Conservation (phyloP, 306 rosid genomes). For the Dalbergia cultrata region DNA sequence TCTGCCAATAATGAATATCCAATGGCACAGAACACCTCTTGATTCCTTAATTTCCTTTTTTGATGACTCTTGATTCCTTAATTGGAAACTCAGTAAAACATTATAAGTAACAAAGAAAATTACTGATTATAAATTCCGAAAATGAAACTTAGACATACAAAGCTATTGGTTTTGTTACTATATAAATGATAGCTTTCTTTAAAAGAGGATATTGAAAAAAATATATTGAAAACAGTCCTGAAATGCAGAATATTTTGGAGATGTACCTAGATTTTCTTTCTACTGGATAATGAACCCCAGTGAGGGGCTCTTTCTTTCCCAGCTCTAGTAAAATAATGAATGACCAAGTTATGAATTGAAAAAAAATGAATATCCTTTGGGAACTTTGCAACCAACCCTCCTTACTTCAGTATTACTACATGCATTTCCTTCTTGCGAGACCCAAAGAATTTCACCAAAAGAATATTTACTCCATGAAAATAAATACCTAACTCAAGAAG, state of each 20-base stretch:
- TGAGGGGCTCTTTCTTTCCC: conserved; percentile 46
- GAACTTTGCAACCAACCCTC: conserved; percentile 45
- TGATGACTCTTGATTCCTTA: conserved; percentile 29
- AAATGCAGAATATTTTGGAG: conserved; percentile 33
- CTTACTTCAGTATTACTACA: conserved; percentile 35
- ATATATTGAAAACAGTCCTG: conserved; percentile 13
- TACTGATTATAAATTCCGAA: conserved; percentile 37
- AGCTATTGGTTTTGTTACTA: conserved; percentile 48
- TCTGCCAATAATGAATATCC: conserved; percentile 43
- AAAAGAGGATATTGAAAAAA: too few relatives aligned
- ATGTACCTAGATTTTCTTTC: conserved; percentile 48
- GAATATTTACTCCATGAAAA: conserved; percentile 55
- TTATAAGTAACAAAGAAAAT: conserved; percentile 35
- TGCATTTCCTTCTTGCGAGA: conserved; percentile 41
- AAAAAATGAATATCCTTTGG: conserved; percentile 42
- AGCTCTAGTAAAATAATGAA: conserved; percentile 56
- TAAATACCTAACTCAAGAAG: conserved; percentile 57
- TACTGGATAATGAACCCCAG: conserved; percentile 45
- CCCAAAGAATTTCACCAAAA: conserved; percentile 49
- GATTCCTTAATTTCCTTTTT: too few relatives aligned
- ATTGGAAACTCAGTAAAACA: conserved; percentile 21
- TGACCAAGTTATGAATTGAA: conserved; percentile 31
- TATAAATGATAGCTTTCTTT: conserved; percentile 42
- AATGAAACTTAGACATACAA: conserved; percentile 40
- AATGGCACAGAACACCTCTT: conserved; percentile 43